phyloP scores from a whole-genome alignment of 176 grass and related monocot genomes.

The Bromus sterilis region DNA sequence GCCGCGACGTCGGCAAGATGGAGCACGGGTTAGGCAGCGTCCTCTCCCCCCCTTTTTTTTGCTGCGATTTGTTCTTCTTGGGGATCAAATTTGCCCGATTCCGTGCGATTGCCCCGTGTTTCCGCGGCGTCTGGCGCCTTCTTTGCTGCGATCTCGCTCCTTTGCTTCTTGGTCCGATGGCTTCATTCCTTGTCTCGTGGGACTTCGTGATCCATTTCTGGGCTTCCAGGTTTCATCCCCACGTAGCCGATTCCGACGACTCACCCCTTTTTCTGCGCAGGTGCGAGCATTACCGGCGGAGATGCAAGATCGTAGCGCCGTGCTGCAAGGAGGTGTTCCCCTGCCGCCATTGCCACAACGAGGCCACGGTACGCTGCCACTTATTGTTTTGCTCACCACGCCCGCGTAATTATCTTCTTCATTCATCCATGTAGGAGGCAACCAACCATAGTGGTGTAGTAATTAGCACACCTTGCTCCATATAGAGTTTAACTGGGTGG shows the following conservation, averaged over 20 bases:
- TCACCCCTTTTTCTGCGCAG: slow-evolving; percentile 14
- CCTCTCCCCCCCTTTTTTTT: background rate
- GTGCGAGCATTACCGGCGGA: slow-evolving; percentile 78
- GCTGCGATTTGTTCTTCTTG: slow-evolving; percentile 2
- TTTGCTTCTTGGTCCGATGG: background rate
- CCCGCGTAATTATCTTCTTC: background rate
- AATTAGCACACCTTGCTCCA: background rate
- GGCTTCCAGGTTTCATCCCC: background rate
- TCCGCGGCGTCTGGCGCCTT: background rate
- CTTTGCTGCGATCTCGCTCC: background rate
- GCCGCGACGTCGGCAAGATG: slow-evolving; percentile 54
- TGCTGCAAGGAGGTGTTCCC: slow-evolving; percentile 78
- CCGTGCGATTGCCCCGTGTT: background rate
- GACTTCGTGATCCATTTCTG: background rate
- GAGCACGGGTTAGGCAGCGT: slow-evolving; percentile 46
- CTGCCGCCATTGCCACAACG: slow-evolving; percentile 96
- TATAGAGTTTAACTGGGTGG: background rate
- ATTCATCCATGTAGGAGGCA: background rate
- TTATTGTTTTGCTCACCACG: background rate
- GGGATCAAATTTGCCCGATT: background rate
- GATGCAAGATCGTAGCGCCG: slow-evolving; percentile 89
- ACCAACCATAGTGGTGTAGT: background rate
- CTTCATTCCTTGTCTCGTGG: background rate
- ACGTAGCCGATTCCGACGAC: background rate
- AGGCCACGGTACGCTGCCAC: slow-evolving; percentile 41